phyloP scores from a whole-genome alignment of 352 stramenopile species.

The Pythium dissimile region DNA sequence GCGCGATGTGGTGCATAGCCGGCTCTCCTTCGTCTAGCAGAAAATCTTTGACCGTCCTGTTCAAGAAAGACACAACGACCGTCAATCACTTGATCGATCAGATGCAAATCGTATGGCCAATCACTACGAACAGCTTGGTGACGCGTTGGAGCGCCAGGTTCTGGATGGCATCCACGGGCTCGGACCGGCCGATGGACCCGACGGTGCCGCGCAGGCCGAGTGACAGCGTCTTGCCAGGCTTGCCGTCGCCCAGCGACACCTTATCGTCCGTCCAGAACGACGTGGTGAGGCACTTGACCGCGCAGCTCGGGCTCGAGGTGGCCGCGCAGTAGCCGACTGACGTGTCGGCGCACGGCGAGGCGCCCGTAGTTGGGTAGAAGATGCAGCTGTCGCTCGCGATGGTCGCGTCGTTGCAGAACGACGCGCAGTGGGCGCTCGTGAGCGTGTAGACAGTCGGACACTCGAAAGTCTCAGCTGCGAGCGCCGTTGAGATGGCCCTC shows the following conservation, averaged over 20 bases:
- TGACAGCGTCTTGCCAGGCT: constrained; percentile 6
- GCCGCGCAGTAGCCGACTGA: constrained; percentile 19
- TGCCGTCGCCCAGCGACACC: not conserved
- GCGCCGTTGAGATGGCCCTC: not conserved
- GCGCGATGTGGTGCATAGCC: constrained; percentile 10
- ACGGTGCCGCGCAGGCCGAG: constrained; percentile 13
- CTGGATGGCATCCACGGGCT: constrained; percentile 15
- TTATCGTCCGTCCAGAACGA: constrained; percentile 12
- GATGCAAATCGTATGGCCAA: not conserved
- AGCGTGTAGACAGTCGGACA: constrained; percentile 18
- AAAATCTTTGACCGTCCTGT: constrained; percentile 19
- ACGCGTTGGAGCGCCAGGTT: constrained; percentile 4
- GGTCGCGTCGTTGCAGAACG: constrained; percentile 7
- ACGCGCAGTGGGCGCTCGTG: constrained; percentile 11
- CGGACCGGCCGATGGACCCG: constrained; percentile 15
- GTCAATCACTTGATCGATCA: not conserved
- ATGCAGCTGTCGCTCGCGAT: constrained; percentile 18
- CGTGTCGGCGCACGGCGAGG: constrained; percentile 11
- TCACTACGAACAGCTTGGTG: constrained; percentile 13
- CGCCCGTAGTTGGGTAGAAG: constrained; percentile 13
- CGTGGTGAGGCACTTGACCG: constrained; percentile 15
- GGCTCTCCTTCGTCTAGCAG: not conserved
- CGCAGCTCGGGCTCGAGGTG: constrained; percentile 6
- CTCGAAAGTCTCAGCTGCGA: not conserved
- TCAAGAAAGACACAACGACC: not conserved